Conservation (phyloP, 352 stramenopile genomes). For the Plasmopara halstedii region DNA sequence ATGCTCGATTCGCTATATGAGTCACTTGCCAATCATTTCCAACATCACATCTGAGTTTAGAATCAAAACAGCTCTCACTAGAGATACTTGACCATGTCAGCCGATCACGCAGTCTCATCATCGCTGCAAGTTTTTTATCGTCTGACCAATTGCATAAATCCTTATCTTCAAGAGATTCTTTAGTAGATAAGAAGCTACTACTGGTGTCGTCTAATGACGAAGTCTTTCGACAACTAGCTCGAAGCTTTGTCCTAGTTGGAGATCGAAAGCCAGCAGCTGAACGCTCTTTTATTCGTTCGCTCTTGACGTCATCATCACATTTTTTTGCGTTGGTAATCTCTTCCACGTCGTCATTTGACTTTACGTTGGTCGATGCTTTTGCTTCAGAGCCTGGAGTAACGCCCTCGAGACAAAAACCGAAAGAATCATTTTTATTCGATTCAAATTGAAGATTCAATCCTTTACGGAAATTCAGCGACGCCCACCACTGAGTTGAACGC, state of each 20-base stretch:
- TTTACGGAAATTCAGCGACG: slow-evolving; percentile 8
- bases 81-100: slow-evolving; percentile 14
- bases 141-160: neutral
- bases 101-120: slow-evolving; percentile 23
- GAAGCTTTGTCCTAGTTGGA: neutral
- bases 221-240: neutral
- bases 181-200: neutral
- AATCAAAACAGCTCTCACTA: neutral
- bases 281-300: slow-evolving; percentile 31
- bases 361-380: no score
- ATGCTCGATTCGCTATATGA: slow-evolving; percentile 9
- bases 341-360: no score
- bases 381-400: no score
- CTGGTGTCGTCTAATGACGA: neutral
- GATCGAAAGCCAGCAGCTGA: slow-evolving; percentile 17
- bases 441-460: neutral
- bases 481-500: slow-evolving; percentile 12
- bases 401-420: no score
- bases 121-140: neutral
- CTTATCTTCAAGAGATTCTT: neutral
- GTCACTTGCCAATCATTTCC: slow-evolving; percentile 10
- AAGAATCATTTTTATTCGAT: neutral
- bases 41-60: slow-evolving; percentile 2
- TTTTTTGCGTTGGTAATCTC: neutral
- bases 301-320: neutral